Base-by-base conservation (phyloP, 2,329 filamentous ascomycete species). In the Hypoxylon sp. region DNA sequence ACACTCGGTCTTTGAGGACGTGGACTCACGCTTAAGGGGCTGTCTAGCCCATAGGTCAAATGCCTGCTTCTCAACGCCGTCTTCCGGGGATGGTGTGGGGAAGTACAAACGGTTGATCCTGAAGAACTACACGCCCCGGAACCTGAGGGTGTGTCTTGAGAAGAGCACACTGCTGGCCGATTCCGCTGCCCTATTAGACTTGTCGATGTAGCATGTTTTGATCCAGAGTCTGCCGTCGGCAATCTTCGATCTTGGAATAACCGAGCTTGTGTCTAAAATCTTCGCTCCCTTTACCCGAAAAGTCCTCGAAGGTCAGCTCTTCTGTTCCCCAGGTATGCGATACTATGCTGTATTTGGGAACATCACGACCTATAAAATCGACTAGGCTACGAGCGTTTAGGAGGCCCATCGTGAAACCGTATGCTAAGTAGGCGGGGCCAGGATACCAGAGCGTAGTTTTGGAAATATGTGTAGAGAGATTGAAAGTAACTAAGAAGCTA, bases 181-280 rank as follows among this genome's bases (percentile, higher is more conserved):
- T n/a, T n/a, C n/a, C n/a, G n/a, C n/a, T n/a, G n/a, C n/a, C n/a
- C n/a, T 61, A 57, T 52, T 67, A 7, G 52, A 30, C 23, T 67
- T 67, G 48, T 70, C 50, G 23, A 70, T 67, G 45, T 60, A 70
- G 21, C 52, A 60, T 14, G 67, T 70, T 36, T 67, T 61, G 28
- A 67, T 28, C 67, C 64, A 70, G 28, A 3, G 53, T 46, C 5
- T 53, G 51, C 13, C 13, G n/a, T 21, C 13, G 30, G 21, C 55
- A 60, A 60, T 38, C 19, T 41, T 52, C 41, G 14, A 70, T 53
- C 32, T 70, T 68, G 10, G n/a, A 5, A 14, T 32, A 59, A 0
- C 56, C 55, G 5, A 21, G 36, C n/a, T 36, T 48, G 11, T 14
- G 5, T 25, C 6, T 7, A 4, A 45, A 43, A 53, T 23, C 46